A percentile compares a stretch with the other conserved stretches of the same genome.
These are phyloP conservation scores for Xylaria sp. DNA, from an alignment of 2,329 filamentous ascomycete genomes.

Conservation along the genomic window DNA sequence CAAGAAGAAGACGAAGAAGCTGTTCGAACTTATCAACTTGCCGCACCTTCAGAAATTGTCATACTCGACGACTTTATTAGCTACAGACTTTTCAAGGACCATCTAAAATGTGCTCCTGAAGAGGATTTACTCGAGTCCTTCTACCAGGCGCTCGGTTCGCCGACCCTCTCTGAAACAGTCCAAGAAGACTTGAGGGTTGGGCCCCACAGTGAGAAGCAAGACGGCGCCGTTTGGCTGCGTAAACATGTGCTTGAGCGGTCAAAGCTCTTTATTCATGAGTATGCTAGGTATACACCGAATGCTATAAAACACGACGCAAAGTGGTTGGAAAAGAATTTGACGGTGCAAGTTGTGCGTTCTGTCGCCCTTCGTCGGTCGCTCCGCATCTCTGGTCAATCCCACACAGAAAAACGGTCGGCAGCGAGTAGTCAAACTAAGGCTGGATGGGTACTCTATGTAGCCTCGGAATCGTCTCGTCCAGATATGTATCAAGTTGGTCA, in stretches of 20 bases:
- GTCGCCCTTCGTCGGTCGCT: conserved; percentile 83
- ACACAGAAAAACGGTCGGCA: conserved; percentile 80
- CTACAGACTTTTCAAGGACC: conserved; percentile 87
- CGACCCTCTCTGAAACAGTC: conserved; percentile 79
- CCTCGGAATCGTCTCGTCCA: conserved; percentile 68
- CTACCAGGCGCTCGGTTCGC: conserved; percentile 83
- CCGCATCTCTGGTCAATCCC: conserved; percentile 73
- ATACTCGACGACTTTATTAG: conserved; percentile 89
- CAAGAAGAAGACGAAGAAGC: conserved; percentile 65
- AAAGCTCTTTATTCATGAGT: conserved; percentile 88
- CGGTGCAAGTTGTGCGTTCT: conserved; percentile 79
- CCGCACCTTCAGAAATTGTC: conserved; percentile 76
- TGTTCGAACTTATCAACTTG: conserved; percentile 83
- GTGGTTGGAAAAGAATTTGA: conserved; percentile 89
- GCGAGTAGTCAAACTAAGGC: conserved; percentile 67
- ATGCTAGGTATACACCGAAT: conserved; percentile 75
- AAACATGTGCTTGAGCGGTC: conserved; percentile 88
- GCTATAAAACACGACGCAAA: conserved; percentile 86
- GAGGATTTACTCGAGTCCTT: conserved; percentile 88
- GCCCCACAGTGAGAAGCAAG: conserved; percentile 72
- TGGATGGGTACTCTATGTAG: conserved; percentile 79
- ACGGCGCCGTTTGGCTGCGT: conserved; percentile 73
- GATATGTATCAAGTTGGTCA: conserved; percentile 95
- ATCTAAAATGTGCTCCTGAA: conserved; percentile 86
- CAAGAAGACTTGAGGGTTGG: conserved; percentile 82